Evolutionary conservation across 768 basidiomycete species (phyloP), one percentile per base, ranked within the genome.

Genomic region (Phylloporus sp.): DNA sequence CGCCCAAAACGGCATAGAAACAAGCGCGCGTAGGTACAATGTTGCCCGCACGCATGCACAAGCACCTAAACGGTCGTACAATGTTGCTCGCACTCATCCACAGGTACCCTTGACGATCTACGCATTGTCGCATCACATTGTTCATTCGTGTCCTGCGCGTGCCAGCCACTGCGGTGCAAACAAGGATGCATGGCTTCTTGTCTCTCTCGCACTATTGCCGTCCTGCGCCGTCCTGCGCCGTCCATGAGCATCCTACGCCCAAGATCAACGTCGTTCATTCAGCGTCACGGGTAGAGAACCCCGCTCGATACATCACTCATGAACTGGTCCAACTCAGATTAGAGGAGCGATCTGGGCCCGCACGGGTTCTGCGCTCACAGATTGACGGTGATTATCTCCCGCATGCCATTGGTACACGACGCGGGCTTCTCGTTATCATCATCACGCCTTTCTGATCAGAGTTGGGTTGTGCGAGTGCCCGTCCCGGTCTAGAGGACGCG

Each of bases 311-410:
- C 23, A 42, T 42, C 41, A 42, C 26, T 42, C 41, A 28, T 41
- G 15, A 26, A 13, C 11, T 32, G 2, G 10, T 36, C 42, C 42
- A 11, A 43, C 42, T 43, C 24, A 28, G 42, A 41, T 41, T 41
- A 18, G 24, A 26, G 24, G 16, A 6, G 24, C 40, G 40, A 41
- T 41, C 23, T 26, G 40, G 40, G 24, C 15, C 40, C 40, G 23
- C 40, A 24, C 16, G 18, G 24, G 40, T 24, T 26, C 40, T 41
- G 15, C 13, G 15, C 15, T 24, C 23, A 12, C 38, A 41, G 40
- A 41, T 41, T 32, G 45, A 32, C 45, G 32, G 45, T 45, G 45
- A 45, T 34, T 34, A 45, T 32, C 44, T 13, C 44, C 44, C 22
- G 44, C 44, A 32, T 31, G 44, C 20, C 38, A 23, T 22, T 45